Base-by-base conservation (phyloP, 352 stramenopile genomes). In the Aphanomyces astaci region DNA sequence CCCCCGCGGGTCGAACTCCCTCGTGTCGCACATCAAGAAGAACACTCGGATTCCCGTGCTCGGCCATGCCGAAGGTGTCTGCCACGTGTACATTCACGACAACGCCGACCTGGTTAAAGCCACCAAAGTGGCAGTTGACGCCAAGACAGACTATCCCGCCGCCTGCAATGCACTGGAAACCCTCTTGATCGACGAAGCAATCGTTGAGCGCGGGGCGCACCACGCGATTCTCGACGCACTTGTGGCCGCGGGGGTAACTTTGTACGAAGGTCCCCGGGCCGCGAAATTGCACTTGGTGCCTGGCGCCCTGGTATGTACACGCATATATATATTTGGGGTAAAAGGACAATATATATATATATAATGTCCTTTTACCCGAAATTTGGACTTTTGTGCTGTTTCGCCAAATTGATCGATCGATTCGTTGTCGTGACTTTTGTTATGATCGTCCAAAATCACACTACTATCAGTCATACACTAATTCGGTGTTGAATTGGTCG, bases 81-180 rank as follows among this genome's bases (percentile, higher is more conserved):
- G 97, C 76, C 94, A 98, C 84, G 95, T 99, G 71, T 99, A 98
- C 80, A 86, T 99, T 64, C 92, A 98, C 77, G 78, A 77, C 51
- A 88, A 81, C 2, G 96, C 96, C 17, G 81, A 95, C 63, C 63
- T 95, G 17, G 78, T 80, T 19, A 96, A 93, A 72, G 94, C 95
- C 2, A 80, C 75, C 40, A 80, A 87, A 62, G 81, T 99, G 48
- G 87, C 91, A n/a, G 85, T 99, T 27, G 96, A 99, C 78, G 86
- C 95, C 64, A 99, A 99, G 86, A 98, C 90, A 25, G 94, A 99
- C 74, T 99, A 99, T 78, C 96, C 96, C 2, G 95, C 96, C 4
- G 96, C 96, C 4, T 99, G 97, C 76, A 99, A 99, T 73, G 95
- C 97, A 5, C 86, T 98, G 54, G 97, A 99, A 76, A 98, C 95